phyloP scores from a whole-genome alignment of 352 stramenopile genomes.

The Phytophthora aleatoria region DNA sequence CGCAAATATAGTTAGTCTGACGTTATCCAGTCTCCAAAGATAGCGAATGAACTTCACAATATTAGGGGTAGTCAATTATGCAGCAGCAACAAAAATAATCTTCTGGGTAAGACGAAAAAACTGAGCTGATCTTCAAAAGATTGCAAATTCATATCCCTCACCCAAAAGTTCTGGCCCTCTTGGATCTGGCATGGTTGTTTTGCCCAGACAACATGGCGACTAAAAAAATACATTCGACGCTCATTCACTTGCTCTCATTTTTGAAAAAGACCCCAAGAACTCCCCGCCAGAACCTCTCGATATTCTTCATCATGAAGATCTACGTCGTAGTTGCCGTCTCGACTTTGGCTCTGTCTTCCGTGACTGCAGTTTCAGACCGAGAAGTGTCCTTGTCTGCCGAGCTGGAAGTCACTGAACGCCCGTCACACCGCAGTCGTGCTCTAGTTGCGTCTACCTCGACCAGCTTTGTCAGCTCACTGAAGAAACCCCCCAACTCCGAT shows the following conservation, averaged over 20 bases:
- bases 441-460: constrained; percentile 20
- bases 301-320: constrained; percentile 23
- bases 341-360: constrained; percentile 12
- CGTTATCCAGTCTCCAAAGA: neutral
- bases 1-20: too few relatives aligned
- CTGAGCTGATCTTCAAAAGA: too few relatives aligned
- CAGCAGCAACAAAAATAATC: too few relatives aligned
- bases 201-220: too few relatives aligned
- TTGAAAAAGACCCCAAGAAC: constrained; percentile 3
- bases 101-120: too few relatives aligned
- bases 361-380: constrained; percentile 5
- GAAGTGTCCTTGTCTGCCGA: constrained; percentile 30
- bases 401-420: constrained; percentile 20
- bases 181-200: too few relatives aligned
- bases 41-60: neutral
- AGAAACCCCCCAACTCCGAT: constrained; percentile 40
- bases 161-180: too few relatives aligned
- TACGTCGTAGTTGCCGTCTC: constrained; percentile 24
- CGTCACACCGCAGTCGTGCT: constrained; percentile 12
- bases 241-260: constrained; percentile 9
- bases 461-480: constrained; percentile 32
- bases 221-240: too few relatives aligned
- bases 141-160: too few relatives aligned
- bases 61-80: too few relatives aligned
- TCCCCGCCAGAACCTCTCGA: too few relatives aligned